These are phyloP conservation scores for Parastagonospora avenae DNA, from an alignment of 2,329 filamentous ascomycete species.

Conservation along the genomic window DNA sequence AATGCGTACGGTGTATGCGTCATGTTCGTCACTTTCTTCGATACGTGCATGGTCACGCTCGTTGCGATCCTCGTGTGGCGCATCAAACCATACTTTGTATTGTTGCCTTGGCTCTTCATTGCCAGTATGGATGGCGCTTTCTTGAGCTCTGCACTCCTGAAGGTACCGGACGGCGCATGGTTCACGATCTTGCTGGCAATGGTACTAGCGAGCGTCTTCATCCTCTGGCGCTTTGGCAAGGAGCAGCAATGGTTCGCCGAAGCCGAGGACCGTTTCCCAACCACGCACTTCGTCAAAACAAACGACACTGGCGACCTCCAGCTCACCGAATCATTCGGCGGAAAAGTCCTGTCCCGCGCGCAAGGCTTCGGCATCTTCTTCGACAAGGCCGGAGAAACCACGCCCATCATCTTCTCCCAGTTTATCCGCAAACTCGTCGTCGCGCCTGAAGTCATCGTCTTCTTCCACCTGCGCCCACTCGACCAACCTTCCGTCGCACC, in stretches of 20 bases:
- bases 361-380: conserved; percentile 75
- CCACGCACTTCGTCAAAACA: conserved; percentile 52
- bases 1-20: conserved; percentile 81
- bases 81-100: conserved; percentile 63
- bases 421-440: conserved; percentile 74
- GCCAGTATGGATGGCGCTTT: conserved; percentile 71
- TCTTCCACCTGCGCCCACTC: conserved; percentile 73
- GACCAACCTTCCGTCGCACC: conserved; percentile 54
- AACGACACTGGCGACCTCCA: conserved; percentile 39
- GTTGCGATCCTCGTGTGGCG: conserved; percentile 76
- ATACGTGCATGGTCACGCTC: conserved; percentile 74
- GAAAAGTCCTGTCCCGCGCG: conserved; percentile 41
- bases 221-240: conserved; percentile 80
- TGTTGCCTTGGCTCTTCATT: conserved; percentile 67
- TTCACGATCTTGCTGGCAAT: conserved; percentile 71
- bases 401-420: conserved; percentile 71
- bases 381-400: conserved; percentile 72
- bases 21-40: conserved; percentile 79
- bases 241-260: conserved; percentile 77
- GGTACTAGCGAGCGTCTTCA: conserved; percentile 67
- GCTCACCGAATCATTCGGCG: conserved; percentile 49
- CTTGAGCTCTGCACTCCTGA: conserved; percentile 70
- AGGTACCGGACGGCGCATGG: conserved; percentile 78
- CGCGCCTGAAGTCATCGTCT: conserved; percentile 70
- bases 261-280: conserved; percentile 60